phyloP scores from a whole-genome alignment of 2,329 filamentous ascomycete genomes.

The Aspergillus pseudoterreus region DNA sequence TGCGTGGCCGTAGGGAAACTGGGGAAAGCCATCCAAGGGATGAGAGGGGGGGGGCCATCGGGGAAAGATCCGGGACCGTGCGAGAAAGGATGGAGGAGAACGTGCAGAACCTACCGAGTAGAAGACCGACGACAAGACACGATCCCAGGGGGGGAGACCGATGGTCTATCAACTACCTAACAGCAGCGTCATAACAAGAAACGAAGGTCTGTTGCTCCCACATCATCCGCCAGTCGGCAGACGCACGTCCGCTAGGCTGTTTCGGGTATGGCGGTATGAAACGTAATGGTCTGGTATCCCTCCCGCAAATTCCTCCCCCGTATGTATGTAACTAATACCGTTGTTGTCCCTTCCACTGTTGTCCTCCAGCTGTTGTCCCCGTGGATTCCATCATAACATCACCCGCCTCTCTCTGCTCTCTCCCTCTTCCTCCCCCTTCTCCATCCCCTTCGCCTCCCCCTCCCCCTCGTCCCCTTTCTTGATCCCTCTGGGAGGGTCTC shows the following conservation, averaged over 20 bases:
- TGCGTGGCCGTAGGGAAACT: conserved; percentile 36
- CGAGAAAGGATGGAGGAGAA: not conserved
- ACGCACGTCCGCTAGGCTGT: not conserved
- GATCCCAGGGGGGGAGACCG: not conserved
- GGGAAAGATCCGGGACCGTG: not conserved
- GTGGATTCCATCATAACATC: conserved; percentile 10
- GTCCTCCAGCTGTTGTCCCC: conserved; percentile 9
- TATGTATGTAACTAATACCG: not conserved
- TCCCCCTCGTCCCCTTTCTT: conserved; percentile 1
- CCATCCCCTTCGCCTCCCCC: conserved; percentile 4
- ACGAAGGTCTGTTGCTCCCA: not conserved
- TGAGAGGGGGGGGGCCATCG: not conserved
- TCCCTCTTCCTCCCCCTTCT: conserved; percentile 2
- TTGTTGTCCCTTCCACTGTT: conserved; percentile 1
- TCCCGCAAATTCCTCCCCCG: not conserved
- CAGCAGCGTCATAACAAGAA: too few relatives aligned
- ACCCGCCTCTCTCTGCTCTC: not conserved
- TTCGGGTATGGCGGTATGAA: not conserved
- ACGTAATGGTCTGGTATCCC: too few relatives aligned
- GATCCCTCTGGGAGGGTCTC: conserved; percentile 22
- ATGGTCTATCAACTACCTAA: not conserved
- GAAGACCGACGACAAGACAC: not conserved
- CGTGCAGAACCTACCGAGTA: not conserved
- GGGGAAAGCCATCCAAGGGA: not conserved
- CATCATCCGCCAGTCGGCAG: not conserved